A percentile compares a stretch with the other conserved stretches of the same genome.
Conservation (phyloP, 1,284 basidiomycete species). For the Sutorius eximius region DNA sequence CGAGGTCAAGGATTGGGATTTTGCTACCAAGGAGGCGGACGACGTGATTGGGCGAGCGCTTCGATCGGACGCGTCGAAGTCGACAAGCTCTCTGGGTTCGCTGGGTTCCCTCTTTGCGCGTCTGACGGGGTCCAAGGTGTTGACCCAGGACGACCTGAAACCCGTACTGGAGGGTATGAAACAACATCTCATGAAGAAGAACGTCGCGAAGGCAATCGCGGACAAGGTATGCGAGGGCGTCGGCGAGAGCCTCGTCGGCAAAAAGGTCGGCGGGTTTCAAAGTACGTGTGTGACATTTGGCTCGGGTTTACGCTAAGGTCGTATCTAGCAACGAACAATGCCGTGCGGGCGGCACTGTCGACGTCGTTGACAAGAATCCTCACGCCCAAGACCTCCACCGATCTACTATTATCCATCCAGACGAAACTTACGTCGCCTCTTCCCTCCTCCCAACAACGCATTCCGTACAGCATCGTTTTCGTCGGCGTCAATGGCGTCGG, state of each 20-base stretch:
- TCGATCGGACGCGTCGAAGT: conserved; percentile 36
- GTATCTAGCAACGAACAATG: conserved; percentile 71
- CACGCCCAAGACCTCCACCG: conserved; percentile 95
- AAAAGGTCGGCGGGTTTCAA: conserved; percentile 85
- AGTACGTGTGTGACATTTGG: conserved; percentile 51
- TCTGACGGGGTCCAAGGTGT: conserved; percentile 79
- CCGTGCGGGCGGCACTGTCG: conserved; percentile 83
- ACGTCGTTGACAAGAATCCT: conserved; percentile 90
- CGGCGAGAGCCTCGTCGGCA: conserved; percentile 85
- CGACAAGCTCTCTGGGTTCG: conserved; percentile 57
- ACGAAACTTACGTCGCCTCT: conserved; percentile 71
- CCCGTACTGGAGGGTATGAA: conserved; percentile 95
- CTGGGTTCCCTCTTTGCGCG: conserved; percentile 78
- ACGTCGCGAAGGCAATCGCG: conserved; percentile 94
- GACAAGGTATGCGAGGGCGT: conserved; percentile 95
- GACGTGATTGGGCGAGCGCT: conserved; percentile 62
- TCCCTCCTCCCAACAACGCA: conserved; percentile 68
- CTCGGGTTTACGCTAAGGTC: conserved; percentile 9
- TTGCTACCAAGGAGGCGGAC: conserved; percentile 49
- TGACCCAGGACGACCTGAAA: conserved; percentile 82
- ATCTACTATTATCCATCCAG: conserved; percentile 82
- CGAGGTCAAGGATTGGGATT: conserved; percentile 93
- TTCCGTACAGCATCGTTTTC: conserved; percentile 93
- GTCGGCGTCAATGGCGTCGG: conserved; percentile 99
- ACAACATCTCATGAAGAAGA: conserved; percentile 97